These are phyloP conservation scores for Dendrobium chrysotoxum DNA, from an alignment of 106 monocot genomes.

Conservation along the genomic window DNA sequence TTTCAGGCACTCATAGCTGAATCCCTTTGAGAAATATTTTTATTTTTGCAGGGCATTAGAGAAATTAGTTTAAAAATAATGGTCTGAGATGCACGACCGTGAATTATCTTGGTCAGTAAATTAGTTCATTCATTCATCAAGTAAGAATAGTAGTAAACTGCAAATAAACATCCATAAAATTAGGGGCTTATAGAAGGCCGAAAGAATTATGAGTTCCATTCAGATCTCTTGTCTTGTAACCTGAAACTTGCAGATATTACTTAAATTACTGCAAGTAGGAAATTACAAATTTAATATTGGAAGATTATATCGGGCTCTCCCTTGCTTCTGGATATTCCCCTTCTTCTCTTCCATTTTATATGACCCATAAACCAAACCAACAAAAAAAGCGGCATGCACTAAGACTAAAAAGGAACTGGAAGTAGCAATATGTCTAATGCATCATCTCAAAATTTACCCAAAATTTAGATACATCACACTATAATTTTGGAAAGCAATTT, in stretches of 20 bases:
- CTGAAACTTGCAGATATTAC: conserved; percentile 57
- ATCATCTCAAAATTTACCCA: neutral
- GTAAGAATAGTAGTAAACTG: neutral
- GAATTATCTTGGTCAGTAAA: too few relatives aligned
- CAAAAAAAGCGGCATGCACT: neutral
- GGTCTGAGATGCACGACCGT: too few relatives aligned
- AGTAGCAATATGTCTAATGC: neutral
- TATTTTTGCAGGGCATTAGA: too few relatives aligned
- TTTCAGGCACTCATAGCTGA: too few relatives aligned
- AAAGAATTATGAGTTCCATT: neutral
- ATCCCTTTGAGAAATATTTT: too few relatives aligned
- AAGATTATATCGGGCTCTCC: conserved; percentile 69
- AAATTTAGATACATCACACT: neutral
- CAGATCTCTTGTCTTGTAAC: conserved; percentile 27
- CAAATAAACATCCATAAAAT: neutral
- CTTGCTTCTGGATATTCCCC: conserved; percentile 32
- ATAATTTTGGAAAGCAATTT: too few relatives aligned
- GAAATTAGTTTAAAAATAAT: too few relatives aligned
- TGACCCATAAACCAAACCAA: neutral
- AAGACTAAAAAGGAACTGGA: neutral
- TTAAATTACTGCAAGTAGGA: conserved; percentile 60
- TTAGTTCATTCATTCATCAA: too few relatives aligned
- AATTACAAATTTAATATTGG: conserved; percentile 64
- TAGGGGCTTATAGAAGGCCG: neutral
- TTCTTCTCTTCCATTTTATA: conserved; percentile 62